Base-by-base conservation (phyloP, 2,329 filamentous ascomycete genomes). In the Fusarium armeniacum region DNA sequence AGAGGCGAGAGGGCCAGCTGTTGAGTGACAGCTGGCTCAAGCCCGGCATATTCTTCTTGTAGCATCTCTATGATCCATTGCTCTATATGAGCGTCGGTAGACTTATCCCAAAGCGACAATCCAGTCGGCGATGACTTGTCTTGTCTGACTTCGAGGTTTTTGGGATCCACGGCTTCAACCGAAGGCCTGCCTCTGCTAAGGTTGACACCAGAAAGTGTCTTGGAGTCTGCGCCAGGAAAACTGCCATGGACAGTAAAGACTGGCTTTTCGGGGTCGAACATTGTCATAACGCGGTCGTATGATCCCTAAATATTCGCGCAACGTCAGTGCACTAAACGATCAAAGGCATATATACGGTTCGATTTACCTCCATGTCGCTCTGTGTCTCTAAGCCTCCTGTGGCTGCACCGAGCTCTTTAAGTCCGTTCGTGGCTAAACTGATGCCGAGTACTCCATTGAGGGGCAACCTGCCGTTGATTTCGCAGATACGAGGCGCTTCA, bases 51-150 rank as follows among this genome's bases (percentile, higher is more conserved):
- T 12, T 69, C 66, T 1, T 68, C 65, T 3, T 69, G 66, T 1
- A 61, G 4, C 66, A 69, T 69, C 22, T 69, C 66, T 13, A 50
- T 47, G 20, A 55, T 35, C 66, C 66, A 69, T 9, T 69, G 66
- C 2, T 46, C 30, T 26, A 69, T n/a, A 13, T 30, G 46, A 1
- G 2, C 43, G 3, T 61, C 20, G 2, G 50, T 47, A 1, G 28
- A 20, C 11, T 51, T 50, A 9, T 69, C 46, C 59, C 59, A 69
- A 1, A 69, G 43, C 0, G 58, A 2, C 3, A 44, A 40, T 18
- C 66, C 65, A 3, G 43, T 62, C 0, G 51, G 6, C 2, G 65
- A 69, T 5, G 8, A 26, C 4, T 26, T 33, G 28, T 68, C 38
- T 6, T 61, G 47, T 15, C 60, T 65, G 6, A 61, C 13, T 15